Conservation (phyloP, 441 rosid species). For the Eutrema salsugineum region DNA sequence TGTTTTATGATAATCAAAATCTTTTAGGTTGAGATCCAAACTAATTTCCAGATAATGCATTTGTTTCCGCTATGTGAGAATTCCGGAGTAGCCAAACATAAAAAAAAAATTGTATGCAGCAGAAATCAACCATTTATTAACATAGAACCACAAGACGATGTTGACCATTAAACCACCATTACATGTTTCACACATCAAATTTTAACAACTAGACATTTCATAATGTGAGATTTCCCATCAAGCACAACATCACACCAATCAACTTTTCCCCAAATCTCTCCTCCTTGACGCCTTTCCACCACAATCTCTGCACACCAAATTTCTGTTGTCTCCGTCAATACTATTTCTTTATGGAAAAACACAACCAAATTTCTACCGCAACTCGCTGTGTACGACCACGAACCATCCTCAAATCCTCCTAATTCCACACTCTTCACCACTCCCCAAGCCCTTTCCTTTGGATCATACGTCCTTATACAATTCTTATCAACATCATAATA, state of each 20-base stretch:
- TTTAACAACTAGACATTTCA: constrained; percentile 2
- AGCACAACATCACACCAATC: background rate
- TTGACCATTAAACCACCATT: background rate
- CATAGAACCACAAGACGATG: background rate
- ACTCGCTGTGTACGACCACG: background rate
- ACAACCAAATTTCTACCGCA: background rate
- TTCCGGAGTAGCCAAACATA: too few relatives aligned
- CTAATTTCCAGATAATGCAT: too few relatives aligned
- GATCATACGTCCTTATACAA: background rate
- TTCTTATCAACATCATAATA: background rate
- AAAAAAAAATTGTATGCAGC: too few relatives aligned
- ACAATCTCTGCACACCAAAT: constrained; percentile 5
- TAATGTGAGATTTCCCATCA: background rate
- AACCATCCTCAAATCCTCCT: background rate
- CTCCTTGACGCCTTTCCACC: background rate
- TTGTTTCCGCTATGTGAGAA: too few relatives aligned
- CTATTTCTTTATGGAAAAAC: background rate
- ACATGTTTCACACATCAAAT: background rate
- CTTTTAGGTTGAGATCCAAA: too few relatives aligned
- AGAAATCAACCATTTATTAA: background rate
- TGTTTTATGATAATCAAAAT: background rate
- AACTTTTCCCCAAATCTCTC: background rate
- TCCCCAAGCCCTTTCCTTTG: background rate
- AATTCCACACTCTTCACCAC: background rate
- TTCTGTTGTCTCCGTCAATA: background rate